Evolutionary conservation across 768 basidiomycete genomes (phyloP).

Genomic region (Sarcodon sp.): DNA sequence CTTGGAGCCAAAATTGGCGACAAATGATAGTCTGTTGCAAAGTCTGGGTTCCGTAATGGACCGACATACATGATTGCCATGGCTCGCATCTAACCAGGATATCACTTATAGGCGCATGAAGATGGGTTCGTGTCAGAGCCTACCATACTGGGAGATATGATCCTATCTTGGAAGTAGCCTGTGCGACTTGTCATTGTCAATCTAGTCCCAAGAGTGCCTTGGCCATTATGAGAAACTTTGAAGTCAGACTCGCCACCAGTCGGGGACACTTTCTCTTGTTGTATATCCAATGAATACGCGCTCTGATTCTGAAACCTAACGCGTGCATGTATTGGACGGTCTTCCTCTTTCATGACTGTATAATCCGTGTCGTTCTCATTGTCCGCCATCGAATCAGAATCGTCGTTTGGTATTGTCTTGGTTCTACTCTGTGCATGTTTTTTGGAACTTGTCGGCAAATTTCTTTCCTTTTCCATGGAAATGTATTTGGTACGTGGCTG

Average conservation of each 20-base stretch:
- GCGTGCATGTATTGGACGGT: constrained; percentile 64
- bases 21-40: constrained; percentile 89
- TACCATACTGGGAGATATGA: constrained; percentile 95
- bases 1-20: constrained; percentile 88
- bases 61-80: constrained; percentile 98
- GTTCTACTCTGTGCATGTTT: too few species aligned
- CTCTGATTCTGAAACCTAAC: constrained; percentile 29
- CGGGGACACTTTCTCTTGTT: too few species aligned
- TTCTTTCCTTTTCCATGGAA: too few species aligned
- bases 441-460: too few species aligned
- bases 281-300: too few species aligned
- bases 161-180: constrained; percentile 87
- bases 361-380: constrained; percentile 36
- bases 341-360: constrained; percentile 43
- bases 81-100: constrained; percentile 79
- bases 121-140: constrained; percentile 16
- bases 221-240: constrained; percentile 28
- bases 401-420: constrained; percentile 14
- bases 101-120: constrained; percentile 3
- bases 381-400: constrained; percentile 40
- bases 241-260: constrained; percentile 9
- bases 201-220: constrained; percentile 34
- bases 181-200: constrained; percentile 93
- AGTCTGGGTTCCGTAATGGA: constrained; percentile 87
- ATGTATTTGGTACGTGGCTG: background rate